Base-by-base conservation (phyloP, 2,329 filamentous ascomycete species). In the Exophiala spinifera region DNA sequence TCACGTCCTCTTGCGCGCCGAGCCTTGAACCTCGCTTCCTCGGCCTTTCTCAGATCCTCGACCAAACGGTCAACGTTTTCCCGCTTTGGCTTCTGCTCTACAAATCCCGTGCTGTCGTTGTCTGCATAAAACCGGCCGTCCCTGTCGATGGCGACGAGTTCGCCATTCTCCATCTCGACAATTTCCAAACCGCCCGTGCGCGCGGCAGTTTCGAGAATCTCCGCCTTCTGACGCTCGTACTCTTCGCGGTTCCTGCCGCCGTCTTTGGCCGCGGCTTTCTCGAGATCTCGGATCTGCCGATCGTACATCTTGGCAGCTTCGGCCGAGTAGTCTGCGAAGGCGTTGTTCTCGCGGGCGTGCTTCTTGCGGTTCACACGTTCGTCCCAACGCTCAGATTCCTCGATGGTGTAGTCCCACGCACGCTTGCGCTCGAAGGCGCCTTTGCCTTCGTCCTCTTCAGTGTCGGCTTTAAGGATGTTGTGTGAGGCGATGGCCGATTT, bases 321-420 rank as follows among this genome's bases (percentile, higher is more conserved):
- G 64, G 89, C 84, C 4, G 82, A 81, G 73, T 95, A 95, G 70
- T 97, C 91, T 66, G 88, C 83, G 74, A 99, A 99, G 2, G 89
- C 88, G 55, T 91, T 89, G 71, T 92, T 86, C 69, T 96, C 89
- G 59, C 88, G 81, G 66, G 88, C 87, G 15, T 83, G 82, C 55
- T 84, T 83, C 75, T 91, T 95, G 79, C 95, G 95, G 66, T 87
- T 88, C 70, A 95, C 76, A 28, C 91, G 86, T 74, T 86, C 87
- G 72, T 99, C 94, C 94, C 94, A 99, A 63, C 82, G 84, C 74
- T 96, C 94, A 64, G 85, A 88, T 74, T 99, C 94, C 61, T 99
- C 94, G 5, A 92, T 78, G 1, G 94, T 99, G 89, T 94, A 99
- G 75, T 97, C 94, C 94, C 94, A 99, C 1, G 94, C 94, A 37